Evolutionary conservation across 305 asterid species (phyloP), one percentile per base, ranked within the genome.

Genomic region (Fraxinus angustifolia): DNA sequence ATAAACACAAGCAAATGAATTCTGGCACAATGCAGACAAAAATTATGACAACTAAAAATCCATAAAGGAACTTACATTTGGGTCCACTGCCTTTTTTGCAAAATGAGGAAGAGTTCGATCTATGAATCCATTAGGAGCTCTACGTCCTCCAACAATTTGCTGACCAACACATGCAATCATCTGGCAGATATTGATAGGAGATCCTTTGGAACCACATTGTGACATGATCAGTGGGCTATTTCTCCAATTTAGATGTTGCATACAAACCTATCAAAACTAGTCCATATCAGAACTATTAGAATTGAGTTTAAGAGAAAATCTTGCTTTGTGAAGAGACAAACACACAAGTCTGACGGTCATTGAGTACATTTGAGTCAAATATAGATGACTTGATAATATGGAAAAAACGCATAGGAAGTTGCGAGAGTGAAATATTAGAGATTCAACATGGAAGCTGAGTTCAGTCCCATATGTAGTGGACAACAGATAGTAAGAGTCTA

Each of bases 121-220:
- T 56, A 96, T 86, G 85, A 96, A 96, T 83, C 99, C 99, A 84
- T 94, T 90, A 75, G 99, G 98, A 83, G 98, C 97, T 83, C 99
- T 91, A 73, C 83, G 93, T 58, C 99, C 99, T 42, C 98, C 99
- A 81, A 96, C 99, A 68, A 88, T 83, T 82, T 96, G 99, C 88
- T 96, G 98, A 75, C 99, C 99, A 71, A 96, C 99, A 40, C 99
- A 96, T 31, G 97, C 98, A 88, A 93, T 87, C 99, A 94, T 96
- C 94, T 96, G 98, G 88, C 97, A 90, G 80, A 96, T 94, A 85
- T 96, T 96, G 82, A 93, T 91, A n/a, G 94, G 96, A 84, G 97
- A 92, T 84, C 99, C 99, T 89, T 96, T 94, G 83, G 98, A 96
- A 86, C 99, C 99, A 89, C 98, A 94, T 70, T 91, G 97, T 40